These are phyloP conservation scores for Diaporthe destruens DNA, from an alignment of 2,329 filamentous ascomycete species.

Conservation along the genomic window DNA sequence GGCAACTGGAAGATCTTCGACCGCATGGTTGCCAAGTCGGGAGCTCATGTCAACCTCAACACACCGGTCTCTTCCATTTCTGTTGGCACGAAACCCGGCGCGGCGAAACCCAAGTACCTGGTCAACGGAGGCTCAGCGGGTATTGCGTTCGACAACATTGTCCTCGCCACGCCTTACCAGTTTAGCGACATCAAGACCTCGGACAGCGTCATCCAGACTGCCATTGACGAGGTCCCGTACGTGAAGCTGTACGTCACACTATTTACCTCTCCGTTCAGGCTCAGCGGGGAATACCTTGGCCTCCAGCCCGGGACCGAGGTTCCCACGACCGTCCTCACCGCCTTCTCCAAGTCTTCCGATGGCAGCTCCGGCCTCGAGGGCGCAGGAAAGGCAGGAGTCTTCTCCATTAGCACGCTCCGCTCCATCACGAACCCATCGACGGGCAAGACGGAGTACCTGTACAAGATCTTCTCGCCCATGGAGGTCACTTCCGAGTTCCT, in stretches of 20 bases:
- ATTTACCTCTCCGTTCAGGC: constrained; percentile 80
- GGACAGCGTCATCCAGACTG: constrained; percentile 74
- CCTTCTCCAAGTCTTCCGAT: constrained; percentile 73
- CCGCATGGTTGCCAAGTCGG: constrained; percentile 77
- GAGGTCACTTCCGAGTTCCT: constrained; percentile 66
- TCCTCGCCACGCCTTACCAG: constrained; percentile 88
- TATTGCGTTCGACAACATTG: constrained; percentile 79
- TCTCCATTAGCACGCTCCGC: constrained; percentile 82
- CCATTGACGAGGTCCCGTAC: constrained; percentile 86
- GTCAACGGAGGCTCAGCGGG: constrained; percentile 56
- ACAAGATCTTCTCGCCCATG: constrained; percentile 75
- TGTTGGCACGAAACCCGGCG: constrained; percentile 57
- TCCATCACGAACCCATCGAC: constrained; percentile 72
- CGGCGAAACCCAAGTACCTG: constrained; percentile 60
- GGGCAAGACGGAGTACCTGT: constrained; percentile 66
- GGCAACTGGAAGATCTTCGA: constrained; percentile 97
- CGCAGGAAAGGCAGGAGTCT: constrained; percentile 83
- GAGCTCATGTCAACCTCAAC: constrained; percentile 73
- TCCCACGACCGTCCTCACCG: constrained; percentile 86
- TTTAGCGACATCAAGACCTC: constrained; percentile 77
- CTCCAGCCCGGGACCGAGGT: constrained; percentile 68
- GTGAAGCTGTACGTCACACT: constrained; percentile 89
- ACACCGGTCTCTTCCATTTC: constrained; percentile 74
- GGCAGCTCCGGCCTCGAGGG: constrained; percentile 64
- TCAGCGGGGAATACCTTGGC: constrained; percentile 81